Evolutionary conservation across 164 flowering plant species (phyloP).

Genomic region (Chloranthus sessilifolius): DNA sequence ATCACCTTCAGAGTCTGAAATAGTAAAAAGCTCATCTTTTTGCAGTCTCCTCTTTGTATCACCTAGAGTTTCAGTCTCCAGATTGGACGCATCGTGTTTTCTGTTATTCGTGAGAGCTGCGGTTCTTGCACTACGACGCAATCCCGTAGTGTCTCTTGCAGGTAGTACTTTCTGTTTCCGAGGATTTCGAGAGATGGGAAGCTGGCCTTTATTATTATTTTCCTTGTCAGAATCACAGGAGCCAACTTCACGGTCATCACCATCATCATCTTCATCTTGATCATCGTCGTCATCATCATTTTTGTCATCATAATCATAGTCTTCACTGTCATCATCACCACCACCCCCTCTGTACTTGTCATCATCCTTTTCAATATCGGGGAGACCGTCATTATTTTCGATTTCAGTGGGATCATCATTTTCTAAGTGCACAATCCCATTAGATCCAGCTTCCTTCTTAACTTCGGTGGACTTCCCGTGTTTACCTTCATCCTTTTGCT

Average conservation of each 20-base stretch:
- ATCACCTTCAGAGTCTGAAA: constrained; percentile 38
- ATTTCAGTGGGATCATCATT: not conserved
- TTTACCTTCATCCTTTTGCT: constrained; percentile 6
- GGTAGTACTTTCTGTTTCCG: constrained; percentile 7
- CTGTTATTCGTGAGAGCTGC: constrained; percentile 13
- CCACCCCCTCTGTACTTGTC: constrained; percentile 7
- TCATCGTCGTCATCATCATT: too few relatives aligned
- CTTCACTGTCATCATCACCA: constrained; percentile 19
- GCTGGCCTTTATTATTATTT: constrained; percentile 7
- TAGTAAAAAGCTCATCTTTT: constrained; percentile 17
- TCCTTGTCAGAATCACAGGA: constrained; percentile 15
- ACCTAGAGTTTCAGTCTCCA: constrained; percentile 7
- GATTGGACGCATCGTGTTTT: too few relatives aligned
- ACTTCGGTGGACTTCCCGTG: constrained; percentile 1
- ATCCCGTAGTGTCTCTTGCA: constrained; percentile 14
- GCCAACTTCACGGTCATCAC: constrained; percentile 4
- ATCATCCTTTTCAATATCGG: not conserved
- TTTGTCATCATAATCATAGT: constrained; percentile 19
- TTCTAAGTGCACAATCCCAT: constrained; percentile 5
- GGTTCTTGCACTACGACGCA: constrained; percentile 31
- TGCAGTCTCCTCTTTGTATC: constrained; percentile 27
- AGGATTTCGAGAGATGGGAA: not conserved
- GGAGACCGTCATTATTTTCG: constrained; percentile 4
- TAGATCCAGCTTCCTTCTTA: not conserved
- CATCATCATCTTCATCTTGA: constrained; percentile 9